Conservation (phyloP, 768 basidiomycete genomes). For the Dacryopinax spathularia region DNA sequence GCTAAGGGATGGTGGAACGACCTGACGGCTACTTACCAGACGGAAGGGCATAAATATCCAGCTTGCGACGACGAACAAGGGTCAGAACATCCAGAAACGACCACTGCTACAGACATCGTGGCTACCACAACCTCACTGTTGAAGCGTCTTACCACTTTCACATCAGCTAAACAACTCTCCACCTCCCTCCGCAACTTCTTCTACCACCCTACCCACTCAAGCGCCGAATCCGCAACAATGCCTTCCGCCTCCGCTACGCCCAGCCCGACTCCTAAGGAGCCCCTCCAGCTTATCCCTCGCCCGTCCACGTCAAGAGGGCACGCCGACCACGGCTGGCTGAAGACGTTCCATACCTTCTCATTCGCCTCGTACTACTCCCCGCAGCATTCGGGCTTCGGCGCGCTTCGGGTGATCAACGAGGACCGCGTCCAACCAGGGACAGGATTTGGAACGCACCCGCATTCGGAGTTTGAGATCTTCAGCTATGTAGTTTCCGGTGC, state of each 20-base stretch:
- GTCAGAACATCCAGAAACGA: too few relatives aligned
- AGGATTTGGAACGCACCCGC: slow-evolving; percentile 78
- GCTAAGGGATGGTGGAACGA: too few relatives aligned
- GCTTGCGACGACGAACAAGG: too few relatives aligned
- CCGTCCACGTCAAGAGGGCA: slow-evolving; percentile 51
- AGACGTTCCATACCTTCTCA: slow-evolving; percentile 74
- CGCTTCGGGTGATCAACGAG: slow-evolving; percentile 83
- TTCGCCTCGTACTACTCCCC: slow-evolving; percentile 58
- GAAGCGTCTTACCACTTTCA: too few relatives aligned
- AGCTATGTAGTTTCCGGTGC: slow-evolving; percentile 68
- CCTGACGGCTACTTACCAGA: too few relatives aligned
- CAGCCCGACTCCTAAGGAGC: too few relatives aligned
- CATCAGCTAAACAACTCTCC: not conserved
- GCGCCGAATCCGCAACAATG: too few relatives aligned
- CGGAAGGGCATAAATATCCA: too few relatives aligned
- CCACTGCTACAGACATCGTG: too few relatives aligned
- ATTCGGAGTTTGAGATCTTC: slow-evolving; percentile 84
- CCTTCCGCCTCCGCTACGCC: too few relatives aligned
- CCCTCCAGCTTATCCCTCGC: slow-evolving; percentile 24
- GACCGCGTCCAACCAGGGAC: slow-evolving; percentile 61
- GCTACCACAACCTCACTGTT: too few relatives aligned
- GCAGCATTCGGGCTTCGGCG: slow-evolving; percentile 46
- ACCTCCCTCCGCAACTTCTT: not conserved
- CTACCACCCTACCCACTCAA: not conserved
- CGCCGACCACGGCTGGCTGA: slow-evolving; percentile 74